phyloP scores from a whole-genome alignment of 345 rosid genomes.

The Pugionium cornutum region DNA sequence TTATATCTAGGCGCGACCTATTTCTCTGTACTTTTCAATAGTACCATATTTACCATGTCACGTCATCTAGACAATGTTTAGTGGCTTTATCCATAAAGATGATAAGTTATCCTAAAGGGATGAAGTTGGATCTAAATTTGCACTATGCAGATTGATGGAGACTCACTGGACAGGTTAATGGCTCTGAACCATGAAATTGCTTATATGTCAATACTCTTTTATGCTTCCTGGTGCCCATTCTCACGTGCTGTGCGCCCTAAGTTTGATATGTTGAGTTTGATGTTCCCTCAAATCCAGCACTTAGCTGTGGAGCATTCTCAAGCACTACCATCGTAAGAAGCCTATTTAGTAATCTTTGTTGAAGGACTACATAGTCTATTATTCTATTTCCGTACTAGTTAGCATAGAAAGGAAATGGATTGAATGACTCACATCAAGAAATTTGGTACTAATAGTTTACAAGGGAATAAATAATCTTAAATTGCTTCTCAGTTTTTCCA shows the following conservation, averaged over 20 bases:
- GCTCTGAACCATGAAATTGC: conserved; percentile 35
- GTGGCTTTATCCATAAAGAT: no score
- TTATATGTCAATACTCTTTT: conserved; percentile 64
- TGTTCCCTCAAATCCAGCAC: conserved; percentile 89
- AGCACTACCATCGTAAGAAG: conserved; percentile 66
- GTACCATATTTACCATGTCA: no score
- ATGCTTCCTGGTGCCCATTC: conserved; percentile 91
- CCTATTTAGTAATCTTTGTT: conserved; percentile 6
- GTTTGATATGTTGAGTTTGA: conserved; percentile 60
- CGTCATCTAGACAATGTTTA: no score
- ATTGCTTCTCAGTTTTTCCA: not conserved
- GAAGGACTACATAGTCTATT: not conserved
- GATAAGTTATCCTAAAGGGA: not conserved
- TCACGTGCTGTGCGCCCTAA: conserved; percentile 49
- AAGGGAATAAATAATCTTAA: not conserved
- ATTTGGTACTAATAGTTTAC: not conserved
- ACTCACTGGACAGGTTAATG: conserved; percentile 59
- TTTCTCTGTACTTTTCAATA: no score
- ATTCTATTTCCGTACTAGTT: not conserved
- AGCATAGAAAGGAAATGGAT: not conserved
- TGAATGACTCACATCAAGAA: conserved; percentile 5
- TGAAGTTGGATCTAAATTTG: conserved; percentile 8
- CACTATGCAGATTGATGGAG: conserved; percentile 61
- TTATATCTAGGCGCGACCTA: no score
- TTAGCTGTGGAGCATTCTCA: conserved; percentile 68